A percentile compares a stretch with the other conserved stretches of the same genome.
These are phyloP conservation scores for Suhomyces chickasaworum DNA, from an alignment of 1,139 yeast species.

Conservation along the genomic window DNA sequence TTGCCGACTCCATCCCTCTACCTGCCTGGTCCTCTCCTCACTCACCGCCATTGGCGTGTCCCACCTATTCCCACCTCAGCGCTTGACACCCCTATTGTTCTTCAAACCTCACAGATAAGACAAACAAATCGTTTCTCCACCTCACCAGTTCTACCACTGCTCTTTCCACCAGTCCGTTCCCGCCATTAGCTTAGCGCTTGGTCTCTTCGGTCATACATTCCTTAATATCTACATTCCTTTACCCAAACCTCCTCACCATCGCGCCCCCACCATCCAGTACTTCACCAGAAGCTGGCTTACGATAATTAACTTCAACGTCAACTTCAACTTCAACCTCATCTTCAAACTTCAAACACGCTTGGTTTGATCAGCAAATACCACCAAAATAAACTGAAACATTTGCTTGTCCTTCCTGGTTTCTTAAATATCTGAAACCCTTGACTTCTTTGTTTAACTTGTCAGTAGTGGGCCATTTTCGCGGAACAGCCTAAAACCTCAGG, in stretches of 20 bases:
- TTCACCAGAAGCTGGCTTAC: too few species aligned
- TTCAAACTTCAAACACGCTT: too few species aligned
- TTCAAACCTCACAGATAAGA: not conserved
- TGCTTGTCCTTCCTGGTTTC: too few species aligned
- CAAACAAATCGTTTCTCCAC: not conserved
- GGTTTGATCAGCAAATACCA: too few species aligned
- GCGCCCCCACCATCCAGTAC: too few species aligned
- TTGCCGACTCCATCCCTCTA: not conserved
- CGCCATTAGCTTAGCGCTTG: not conserved
- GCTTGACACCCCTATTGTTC: slow-evolving; percentile 7
- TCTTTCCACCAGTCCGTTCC: not conserved
- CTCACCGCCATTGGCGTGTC: not conserved
- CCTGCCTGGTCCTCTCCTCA: not conserved
- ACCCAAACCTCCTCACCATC: not conserved
- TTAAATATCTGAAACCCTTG: too few species aligned
- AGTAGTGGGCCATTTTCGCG: not conserved
- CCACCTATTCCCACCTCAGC: slow-evolving; percentile 1
- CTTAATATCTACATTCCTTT: not conserved
- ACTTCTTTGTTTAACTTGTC: not conserved
- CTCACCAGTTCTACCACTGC: not conserved
- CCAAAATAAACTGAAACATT: too few species aligned
- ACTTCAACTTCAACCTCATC: too few species aligned
- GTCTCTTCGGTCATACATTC: not conserved
- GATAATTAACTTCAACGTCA: too few species aligned
- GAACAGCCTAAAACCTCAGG: not conserved